Evolutionary conservation across 2,329 filamentous ascomycete species (phyloP).

Genomic region (Scytalidium lignicola): DNA sequence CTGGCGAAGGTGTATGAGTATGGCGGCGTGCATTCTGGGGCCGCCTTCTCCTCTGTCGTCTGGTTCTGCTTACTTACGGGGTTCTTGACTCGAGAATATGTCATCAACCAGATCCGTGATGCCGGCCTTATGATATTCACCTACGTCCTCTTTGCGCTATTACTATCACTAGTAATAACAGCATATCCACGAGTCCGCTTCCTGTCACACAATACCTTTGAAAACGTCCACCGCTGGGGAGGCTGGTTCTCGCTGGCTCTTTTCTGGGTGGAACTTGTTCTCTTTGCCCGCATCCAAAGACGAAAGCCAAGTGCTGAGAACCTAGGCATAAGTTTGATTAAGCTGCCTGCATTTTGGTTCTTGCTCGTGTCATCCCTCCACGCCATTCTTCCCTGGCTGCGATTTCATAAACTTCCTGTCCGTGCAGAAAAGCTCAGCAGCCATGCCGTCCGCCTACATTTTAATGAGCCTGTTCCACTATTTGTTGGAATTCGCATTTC

Average conservation of each 20-base stretch:
- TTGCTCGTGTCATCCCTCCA: slow-evolving; percentile 5
- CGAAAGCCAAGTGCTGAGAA: background rate
- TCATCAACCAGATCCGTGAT: slow-evolving; percentile 1
- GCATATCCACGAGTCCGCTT: slow-evolving; percentile 46
- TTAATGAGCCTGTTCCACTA: slow-evolving; percentile 39
- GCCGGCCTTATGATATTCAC: slow-evolving; percentile 8
- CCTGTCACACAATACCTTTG: slow-evolving; percentile 49
- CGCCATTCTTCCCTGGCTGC: slow-evolving; percentile 53
- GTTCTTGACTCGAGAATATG: slow-evolving; percentile 17
- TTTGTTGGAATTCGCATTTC: slow-evolving; percentile 41
- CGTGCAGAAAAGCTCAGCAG: slow-evolving; percentile 10
- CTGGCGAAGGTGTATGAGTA: slow-evolving; percentile 48
- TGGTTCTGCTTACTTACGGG: slow-evolving; percentile 40
- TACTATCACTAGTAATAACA: slow-evolving; percentile 41
- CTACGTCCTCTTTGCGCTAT: slow-evolving; percentile 33
- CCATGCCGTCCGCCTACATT: slow-evolving; percentile 48
- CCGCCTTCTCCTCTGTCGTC: slow-evolving; percentile 41
- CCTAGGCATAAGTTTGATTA: background rate
- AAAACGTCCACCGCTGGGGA: slow-evolving; percentile 49
- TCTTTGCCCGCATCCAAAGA: slow-evolving; percentile 22
- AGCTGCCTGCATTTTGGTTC: slow-evolving; percentile 1
- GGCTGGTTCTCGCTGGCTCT: slow-evolving; percentile 47
- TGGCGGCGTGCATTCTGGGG: slow-evolving; percentile 48
- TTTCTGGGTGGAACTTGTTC: slow-evolving; percentile 44
- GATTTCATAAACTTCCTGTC: slow-evolving; percentile 49